phyloP scores from a whole-genome alignment of 768 basidiomycete genomes.

The Naganishia vaughanmartiniae region DNA sequence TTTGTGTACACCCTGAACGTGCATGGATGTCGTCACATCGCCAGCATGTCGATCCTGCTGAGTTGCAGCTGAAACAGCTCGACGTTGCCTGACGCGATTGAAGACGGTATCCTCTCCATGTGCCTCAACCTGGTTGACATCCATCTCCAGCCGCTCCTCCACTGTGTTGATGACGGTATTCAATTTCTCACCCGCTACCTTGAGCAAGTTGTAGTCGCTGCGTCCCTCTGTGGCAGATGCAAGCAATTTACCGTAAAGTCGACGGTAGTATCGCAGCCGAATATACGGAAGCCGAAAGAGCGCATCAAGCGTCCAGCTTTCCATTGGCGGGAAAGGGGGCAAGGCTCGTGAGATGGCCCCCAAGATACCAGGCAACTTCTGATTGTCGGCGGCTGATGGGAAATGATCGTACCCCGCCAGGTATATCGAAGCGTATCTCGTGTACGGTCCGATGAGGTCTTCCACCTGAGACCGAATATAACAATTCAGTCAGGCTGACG shows the following conservation, averaged over 20 bases:
- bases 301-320: slow-evolving; percentile 75
- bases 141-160: slow-evolving; percentile 61
- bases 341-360: slow-evolving; percentile 51
- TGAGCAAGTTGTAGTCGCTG: slow-evolving; percentile 78
- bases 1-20: slow-evolving; percentile 3
- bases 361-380: slow-evolving; percentile 67
- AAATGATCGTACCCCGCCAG: slow-evolving; percentile 76
- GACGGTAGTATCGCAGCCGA: slow-evolving; percentile 86
- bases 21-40: background rate
- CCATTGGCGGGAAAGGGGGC: slow-evolving; percentile 52
- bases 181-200: slow-evolving; percentile 75
- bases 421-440: slow-evolving; percentile 71
- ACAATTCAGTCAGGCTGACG: background rate
- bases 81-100: background rate
- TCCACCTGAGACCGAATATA: slow-evolving; percentile 64
- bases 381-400: slow-evolving; percentile 74
- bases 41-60: background rate
- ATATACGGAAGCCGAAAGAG: slow-evolving; percentile 82
- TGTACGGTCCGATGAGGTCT: slow-evolving; percentile 83
- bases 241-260: slow-evolving; percentile 77
- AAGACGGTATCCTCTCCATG: slow-evolving; percentile 19
- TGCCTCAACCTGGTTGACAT: slow-evolving; percentile 54
- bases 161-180: slow-evolving; percentile 68
- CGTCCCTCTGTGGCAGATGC: slow-evolving; percentile 81
- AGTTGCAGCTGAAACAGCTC: background rate